Percentiles rank a stretch among this genome's conserved stretches.
These are phyloP conservation scores for Magnaporthiopsis incrustans DNA, from an alignment of 2,329 filamentous ascomycete genomes.

Conservation along the genomic window DNA sequence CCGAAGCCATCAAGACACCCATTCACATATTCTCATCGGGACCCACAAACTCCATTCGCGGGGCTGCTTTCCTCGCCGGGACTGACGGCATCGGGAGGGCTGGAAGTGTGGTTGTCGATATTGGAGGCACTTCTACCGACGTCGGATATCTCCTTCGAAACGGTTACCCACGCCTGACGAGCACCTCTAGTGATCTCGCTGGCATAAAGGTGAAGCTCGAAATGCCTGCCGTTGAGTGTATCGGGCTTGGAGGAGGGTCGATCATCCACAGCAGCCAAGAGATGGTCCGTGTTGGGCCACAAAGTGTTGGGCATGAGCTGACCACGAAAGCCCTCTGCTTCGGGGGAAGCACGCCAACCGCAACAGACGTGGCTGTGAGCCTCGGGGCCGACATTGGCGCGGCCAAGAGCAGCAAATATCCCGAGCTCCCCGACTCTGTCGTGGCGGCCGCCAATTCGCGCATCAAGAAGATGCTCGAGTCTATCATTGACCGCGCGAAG, in stretches of 20 bases:
- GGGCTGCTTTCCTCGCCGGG: conserved; percentile 50
- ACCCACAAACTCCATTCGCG: conserved; percentile 56
- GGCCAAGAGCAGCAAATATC: background rate
- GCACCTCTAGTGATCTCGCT: conserved; percentile 53
- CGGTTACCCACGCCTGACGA: conserved; percentile 55
- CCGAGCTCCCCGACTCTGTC: conserved; percentile 27
- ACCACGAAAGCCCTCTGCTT: conserved; percentile 15
- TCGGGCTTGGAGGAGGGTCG: conserved; percentile 52
- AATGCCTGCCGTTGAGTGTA: conserved; percentile 49
- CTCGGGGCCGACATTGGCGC: background rate
- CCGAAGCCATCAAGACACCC: conserved; percentile 46
- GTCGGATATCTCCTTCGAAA: conserved; percentile 52
- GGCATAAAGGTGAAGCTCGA: conserved; percentile 56
- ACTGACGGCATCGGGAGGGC: conserved; percentile 25
- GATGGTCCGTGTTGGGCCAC: conserved; percentile 8
- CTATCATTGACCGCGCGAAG: conserved; percentile 54
- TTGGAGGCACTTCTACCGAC: conserved; percentile 60
- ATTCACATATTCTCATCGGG: conserved; percentile 56
- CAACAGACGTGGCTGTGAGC: conserved; percentile 13
- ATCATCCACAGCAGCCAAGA: conserved; percentile 31
- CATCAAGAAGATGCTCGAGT: conserved; percentile 45
- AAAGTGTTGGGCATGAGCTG: conserved; percentile 47
- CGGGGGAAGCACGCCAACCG: conserved; percentile 15
- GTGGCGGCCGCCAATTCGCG: conserved; percentile 27
- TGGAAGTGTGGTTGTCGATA: conserved; percentile 52